phyloP scores from a whole-genome alignment of 2,329 filamentous ascomycete genomes.

The Cladosporium oxysporum region DNA sequence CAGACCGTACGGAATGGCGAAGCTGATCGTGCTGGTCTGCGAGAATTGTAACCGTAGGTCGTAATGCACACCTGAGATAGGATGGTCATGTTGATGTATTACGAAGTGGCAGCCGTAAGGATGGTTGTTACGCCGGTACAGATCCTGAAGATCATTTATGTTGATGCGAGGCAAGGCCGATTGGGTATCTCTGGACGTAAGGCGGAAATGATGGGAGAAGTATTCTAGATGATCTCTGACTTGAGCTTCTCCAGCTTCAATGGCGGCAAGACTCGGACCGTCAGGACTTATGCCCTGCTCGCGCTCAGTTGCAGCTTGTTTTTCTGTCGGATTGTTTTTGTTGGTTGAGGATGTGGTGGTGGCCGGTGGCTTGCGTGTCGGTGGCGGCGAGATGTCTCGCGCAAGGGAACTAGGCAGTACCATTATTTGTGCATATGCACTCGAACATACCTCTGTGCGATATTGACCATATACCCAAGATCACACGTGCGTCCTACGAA shows the following conservation, averaged over 20 bases:
- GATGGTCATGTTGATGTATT: conserved; percentile 73
- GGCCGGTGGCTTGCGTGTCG: conserved; percentile 27
- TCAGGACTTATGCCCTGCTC: background rate
- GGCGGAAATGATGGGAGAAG: conserved; percentile 47
- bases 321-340: background rate
- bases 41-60: conserved; percentile 72
- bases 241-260: conserved; percentile 54
- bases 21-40: conserved; percentile 64
- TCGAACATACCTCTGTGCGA: background rate
- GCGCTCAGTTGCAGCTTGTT: background rate
- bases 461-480: background rate
- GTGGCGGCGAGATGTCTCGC: conserved; percentile 36
- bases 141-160: conserved; percentile 45
- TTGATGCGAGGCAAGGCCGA: conserved; percentile 38
- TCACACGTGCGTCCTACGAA: background rate
- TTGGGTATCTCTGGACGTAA: conserved; percentile 28
- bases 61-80: conserved; percentile 61
- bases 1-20: conserved; percentile 47
- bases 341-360: background rate
- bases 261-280: conserved; percentile 41
- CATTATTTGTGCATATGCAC: conserved; percentile 10
- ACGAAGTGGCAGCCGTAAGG: conserved; percentile 58
- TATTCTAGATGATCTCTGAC: conserved; percentile 53
- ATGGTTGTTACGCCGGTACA: conserved; percentile 53
- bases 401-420: conserved; percentile 24